Percentiles rank a stretch among this genome's conserved stretches.
Evolutionary conservation across 1,139 yeast species (phyloP).

Genomic region (Geotrichum bryndzae): DNA sequence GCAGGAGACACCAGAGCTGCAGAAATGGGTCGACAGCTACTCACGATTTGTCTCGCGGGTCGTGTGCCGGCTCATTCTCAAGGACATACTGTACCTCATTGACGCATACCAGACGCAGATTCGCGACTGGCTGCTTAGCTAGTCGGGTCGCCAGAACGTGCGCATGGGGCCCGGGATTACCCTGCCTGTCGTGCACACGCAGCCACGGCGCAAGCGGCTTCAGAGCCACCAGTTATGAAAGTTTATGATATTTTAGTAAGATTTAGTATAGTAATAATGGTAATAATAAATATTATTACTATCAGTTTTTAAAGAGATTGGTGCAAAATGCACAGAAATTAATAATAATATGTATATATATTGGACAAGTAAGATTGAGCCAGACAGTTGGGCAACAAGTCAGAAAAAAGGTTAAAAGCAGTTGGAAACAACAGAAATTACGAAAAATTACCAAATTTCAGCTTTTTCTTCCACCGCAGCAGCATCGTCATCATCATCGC

Average conservation of each 20-base stretch:
- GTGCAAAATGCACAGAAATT: not conserved
- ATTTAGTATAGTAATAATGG: not conserved
- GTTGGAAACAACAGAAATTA: not conserved
- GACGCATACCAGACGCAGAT: slow-evolving; percentile 24
- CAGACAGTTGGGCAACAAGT: too few relatives aligned
- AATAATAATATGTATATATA: not conserved
- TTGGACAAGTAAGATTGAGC: not conserved
- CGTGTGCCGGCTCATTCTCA: slow-evolving; percentile 25
- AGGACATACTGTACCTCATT: slow-evolving; percentile 23
- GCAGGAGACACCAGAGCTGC: not conserved
- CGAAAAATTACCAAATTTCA: not conserved
- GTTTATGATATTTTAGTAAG: not conserved
- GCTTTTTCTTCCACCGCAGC: not conserved
- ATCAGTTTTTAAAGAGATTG: not conserved
- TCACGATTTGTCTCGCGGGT: slow-evolving; percentile 22
- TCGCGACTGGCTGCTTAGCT: slow-evolving; percentile 9
- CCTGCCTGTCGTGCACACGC: not conserved
- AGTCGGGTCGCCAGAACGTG: not conserved
- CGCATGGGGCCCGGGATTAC: not conserved
- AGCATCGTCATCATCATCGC: not conserved
- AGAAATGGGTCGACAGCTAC: slow-evolving; percentile 22
- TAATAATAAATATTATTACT: not conserved
- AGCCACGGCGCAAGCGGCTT: not conserved
- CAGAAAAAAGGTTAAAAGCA: too few relatives aligned
- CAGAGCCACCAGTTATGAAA: not conserved